Evolutionary conservation across 202 grass and related monocot genomes (phyloP).

Genomic region (Digitaria exilis): DNA sequence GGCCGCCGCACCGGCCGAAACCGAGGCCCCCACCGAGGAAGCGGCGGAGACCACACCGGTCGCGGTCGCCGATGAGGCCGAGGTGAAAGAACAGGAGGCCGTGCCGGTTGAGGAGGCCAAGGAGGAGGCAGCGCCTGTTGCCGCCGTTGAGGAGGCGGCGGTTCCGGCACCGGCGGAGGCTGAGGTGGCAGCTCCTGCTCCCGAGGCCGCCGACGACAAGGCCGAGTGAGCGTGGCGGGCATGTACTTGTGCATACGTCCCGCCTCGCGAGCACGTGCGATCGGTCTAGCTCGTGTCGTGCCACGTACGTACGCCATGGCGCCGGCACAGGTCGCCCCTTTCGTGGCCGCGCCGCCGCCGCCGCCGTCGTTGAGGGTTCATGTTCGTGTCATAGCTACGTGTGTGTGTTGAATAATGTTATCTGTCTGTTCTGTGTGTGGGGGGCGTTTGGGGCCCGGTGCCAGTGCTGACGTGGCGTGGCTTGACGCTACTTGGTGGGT

Average conservation of each 20-base stretch:
- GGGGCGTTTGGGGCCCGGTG: background rate
- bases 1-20: too few relatives aligned
- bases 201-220: constrained; percentile 40
- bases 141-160: background rate
- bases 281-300: background rate
- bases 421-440: background rate
- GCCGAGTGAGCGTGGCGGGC: constrained; percentile 36
- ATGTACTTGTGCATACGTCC: too few relatives aligned
- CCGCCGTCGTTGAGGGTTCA: background rate
- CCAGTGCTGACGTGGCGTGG: constrained; percentile 12
- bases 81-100: constrained; percentile 29
- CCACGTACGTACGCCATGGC: background rate
- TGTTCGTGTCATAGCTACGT: background rate
- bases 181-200: background rate
- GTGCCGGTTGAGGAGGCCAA: background rate
- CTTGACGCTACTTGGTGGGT: background rate
- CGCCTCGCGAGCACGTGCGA: background rate
- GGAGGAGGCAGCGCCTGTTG: background rate
- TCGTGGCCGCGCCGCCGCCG: too few relatives aligned
- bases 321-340: background rate
- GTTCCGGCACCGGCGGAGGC: background rate
- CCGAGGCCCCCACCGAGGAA: too few relatives aligned
- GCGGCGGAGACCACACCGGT: too few relatives aligned
- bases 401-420: constrained; percentile 21
- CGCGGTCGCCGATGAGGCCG: background rate